Percentiles rank a stretch among this genome's conserved stretches.
Evolutionary conservation across 2,329 filamentous ascomycete species (phyloP).

Genomic region (Cladophialophora exuberans): DNA sequence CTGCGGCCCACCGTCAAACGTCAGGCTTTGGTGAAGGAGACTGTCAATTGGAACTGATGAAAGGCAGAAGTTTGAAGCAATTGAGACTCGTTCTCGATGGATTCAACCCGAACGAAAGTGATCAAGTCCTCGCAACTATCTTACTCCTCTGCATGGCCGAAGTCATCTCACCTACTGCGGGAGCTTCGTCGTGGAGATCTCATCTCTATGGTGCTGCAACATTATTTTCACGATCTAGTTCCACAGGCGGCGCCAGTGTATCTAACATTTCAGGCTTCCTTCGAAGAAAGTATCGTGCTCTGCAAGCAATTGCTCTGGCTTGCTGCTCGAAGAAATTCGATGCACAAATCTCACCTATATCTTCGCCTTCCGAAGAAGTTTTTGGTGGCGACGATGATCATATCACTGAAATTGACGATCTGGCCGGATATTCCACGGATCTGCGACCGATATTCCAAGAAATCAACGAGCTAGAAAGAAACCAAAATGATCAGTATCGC

Average conservation of each 20-base stretch:
- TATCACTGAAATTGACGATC: conserved; percentile 18
- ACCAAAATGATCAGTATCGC: background rate
- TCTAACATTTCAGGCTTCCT: conserved; percentile 6
- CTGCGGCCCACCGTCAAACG: conserved; percentile 31
- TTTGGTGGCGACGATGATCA: background rate
- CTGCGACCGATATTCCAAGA: conserved; percentile 13
- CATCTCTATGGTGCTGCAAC: conserved; percentile 14
- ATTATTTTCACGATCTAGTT: background rate
- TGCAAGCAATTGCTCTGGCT: conserved; percentile 16
- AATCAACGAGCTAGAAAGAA: conserved; percentile 9
- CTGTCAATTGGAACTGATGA: conserved; percentile 14
- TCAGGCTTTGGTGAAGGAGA: conserved; percentile 45
- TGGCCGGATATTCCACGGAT: conserved; percentile 16
- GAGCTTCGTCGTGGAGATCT: conserved; percentile 5
- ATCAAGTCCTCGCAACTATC: conserved; percentile 15
- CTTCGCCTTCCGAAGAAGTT: too few relatives aligned
- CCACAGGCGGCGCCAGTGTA: background rate
- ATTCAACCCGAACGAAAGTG: conserved; percentile 12
- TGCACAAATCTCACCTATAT: background rate
- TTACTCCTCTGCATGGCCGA: conserved; percentile 19
- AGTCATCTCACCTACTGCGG: conserved; percentile 8
- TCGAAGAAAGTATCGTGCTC: conserved; percentile 13
- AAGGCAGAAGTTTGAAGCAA: conserved; percentile 8
- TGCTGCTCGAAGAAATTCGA: conserved; percentile 13
- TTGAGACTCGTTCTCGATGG: conserved; percentile 10